These are phyloP conservation scores for Mollisiaceae sp. DNA, from an alignment of 2,329 filamentous ascomycete species.

Conservation along the genomic window DNA sequence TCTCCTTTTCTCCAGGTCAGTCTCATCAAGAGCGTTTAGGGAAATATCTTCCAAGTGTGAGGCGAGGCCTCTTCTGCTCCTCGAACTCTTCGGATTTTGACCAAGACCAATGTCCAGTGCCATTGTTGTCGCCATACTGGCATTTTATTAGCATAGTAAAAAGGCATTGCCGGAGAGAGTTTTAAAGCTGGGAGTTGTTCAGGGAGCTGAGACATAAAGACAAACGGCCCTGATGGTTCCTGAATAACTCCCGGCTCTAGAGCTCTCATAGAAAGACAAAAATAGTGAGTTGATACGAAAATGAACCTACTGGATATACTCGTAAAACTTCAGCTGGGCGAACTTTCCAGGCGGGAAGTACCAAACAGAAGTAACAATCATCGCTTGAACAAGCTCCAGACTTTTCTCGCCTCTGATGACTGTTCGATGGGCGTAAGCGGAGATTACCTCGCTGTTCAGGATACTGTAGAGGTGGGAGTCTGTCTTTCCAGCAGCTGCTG, in stretches of 20 bases:
- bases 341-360: slow-evolving; percentile 52
- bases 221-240: no score
- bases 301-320: slow-evolving; percentile 48
- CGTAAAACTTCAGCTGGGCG: slow-evolving; percentile 51
- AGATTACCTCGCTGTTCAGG: slow-evolving; percentile 51
- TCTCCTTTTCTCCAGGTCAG: slow-evolving; percentile 43
- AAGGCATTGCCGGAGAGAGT: no score
- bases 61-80: slow-evolving; percentile 17
- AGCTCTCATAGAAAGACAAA: no score
- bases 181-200: no score
- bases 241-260: no score
- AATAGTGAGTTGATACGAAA: no score
- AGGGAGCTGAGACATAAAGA: no score
- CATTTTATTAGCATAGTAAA: no score
- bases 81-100: slow-evolving; percentile 26
- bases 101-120: slow-evolving; percentile 40
- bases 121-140: slow-evolving; percentile 51
- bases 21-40: slow-evolving; percentile 15
- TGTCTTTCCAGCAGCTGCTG: slow-evolving; percentile 62
- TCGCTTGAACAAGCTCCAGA: slow-evolving; percentile 53
- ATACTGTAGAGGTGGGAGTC: slow-evolving; percentile 46
- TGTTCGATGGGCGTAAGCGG: slow-evolving; percentile 50
- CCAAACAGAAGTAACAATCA: slow-evolving; percentile 52
- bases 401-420: slow-evolving; percentile 53
- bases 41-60: slow-evolving; percentile 3